These are phyloP conservation scores for Alternaria postmessia DNA, from an alignment of 2,329 filamentous ascomycete species.

Conservation along the genomic window DNA sequence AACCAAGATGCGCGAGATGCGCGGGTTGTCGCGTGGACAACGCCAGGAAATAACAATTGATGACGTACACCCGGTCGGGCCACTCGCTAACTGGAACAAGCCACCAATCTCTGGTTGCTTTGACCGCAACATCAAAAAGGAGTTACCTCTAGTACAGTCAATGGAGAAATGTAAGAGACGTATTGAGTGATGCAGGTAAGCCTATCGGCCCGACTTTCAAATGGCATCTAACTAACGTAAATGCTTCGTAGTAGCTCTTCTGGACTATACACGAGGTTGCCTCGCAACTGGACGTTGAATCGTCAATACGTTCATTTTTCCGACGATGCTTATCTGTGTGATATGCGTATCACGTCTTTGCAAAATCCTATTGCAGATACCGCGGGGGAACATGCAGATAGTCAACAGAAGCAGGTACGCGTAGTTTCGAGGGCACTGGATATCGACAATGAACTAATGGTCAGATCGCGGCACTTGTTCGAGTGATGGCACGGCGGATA, in stretches of 20 bases:
- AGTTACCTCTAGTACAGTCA: not conserved
- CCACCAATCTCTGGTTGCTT: conserved; percentile 4
- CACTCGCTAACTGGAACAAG: conserved; percentile 2
- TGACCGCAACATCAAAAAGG: not conserved
- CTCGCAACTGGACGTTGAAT: not conserved
- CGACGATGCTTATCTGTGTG: not conserved
- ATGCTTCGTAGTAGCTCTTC: not conserved
- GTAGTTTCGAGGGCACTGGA: too few relatives aligned
- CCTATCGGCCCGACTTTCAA: not conserved
- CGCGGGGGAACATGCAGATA: not conserved
- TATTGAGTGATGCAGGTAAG: not conserved
- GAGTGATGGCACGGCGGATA: not conserved
- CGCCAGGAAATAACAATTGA: conserved; percentile 4
- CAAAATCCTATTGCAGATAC: not conserved
- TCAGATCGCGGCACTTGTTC: not conserved
- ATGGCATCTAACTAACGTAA: not conserved
- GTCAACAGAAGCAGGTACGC: not conserved
- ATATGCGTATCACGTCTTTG: not conserved
- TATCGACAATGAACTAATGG: not conserved
- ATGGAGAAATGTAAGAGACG: not conserved
- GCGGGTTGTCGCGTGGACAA: conserved; percentile 15
- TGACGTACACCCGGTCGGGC: conserved; percentile 13
- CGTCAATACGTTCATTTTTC: not conserved
- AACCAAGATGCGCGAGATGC: conserved; percentile 9
- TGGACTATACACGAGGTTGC: not conserved